Evolutionary conservation across 192 early-diverging fungal species (phyloP), one percentile per base, ranked within the genome.

Genomic region (Dispira simplex): DNA sequence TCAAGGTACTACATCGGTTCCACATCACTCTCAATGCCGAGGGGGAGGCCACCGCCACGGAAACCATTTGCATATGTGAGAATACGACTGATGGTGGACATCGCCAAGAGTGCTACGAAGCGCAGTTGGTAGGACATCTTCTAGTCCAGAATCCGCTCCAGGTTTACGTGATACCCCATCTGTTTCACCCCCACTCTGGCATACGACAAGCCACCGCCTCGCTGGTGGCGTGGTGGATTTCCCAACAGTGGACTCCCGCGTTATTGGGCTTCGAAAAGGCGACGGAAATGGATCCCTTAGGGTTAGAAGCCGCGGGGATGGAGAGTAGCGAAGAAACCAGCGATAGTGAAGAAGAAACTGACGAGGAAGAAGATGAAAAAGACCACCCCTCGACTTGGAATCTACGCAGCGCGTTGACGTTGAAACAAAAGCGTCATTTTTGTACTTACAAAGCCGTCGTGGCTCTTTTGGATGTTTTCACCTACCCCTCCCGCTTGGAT

Each of bases 131-230:
- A 0, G 54, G 46, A 8, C 56, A 51, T n/a, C 47, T 62, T 2
- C 69, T 85, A 25, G 69, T 92, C n/a, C 79, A 80, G 8, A 83
- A 83, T 46, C 80, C 76, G 11, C 84, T 83, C 3, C 76, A 77
- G 65, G 74, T 70, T n/a, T 64, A 80, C 11, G 59, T 95, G 25
- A 70, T 85, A 27, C 74, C 79, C 21, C 68, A 93, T 25, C 76
- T 94, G n/a, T 83, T 87, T 64, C 83, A 81, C 44, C 83, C 79
- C 13, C 80, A 90, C 43, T 65, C 78, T 18, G 75, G 80, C 58
- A 75, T 91, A 27, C 81, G 91, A 8, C 83, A 79, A 14, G 70
- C 77, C 0, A 75, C 86, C 3, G 82, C 87, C 0, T 77, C 82
- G 46, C 79, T 87, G 58, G 77, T 84, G 8, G 68, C 72, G 0